A percentile compares a stretch with the other conserved stretches of the same genome.
Conservation (phyloP, 2,329 filamentous ascomycete genomes). For the Xylaria sp. region DNA sequence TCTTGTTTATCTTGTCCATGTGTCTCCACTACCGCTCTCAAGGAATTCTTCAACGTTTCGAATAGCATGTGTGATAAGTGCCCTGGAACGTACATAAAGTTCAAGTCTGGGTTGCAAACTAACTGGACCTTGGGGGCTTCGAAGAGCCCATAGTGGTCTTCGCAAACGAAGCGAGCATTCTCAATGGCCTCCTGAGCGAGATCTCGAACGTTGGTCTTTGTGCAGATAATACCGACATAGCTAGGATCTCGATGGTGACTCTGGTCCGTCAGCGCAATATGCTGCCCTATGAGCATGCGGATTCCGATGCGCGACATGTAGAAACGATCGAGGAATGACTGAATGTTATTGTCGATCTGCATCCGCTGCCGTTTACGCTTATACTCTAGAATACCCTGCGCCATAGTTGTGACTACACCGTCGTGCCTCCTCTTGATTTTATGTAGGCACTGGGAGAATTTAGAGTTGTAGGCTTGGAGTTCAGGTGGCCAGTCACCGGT, state of each 20-base stretch:
- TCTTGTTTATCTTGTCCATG: slow-evolving; percentile 95
- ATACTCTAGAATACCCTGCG: slow-evolving; percentile 97
- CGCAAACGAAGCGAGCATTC: slow-evolving; percentile 98
- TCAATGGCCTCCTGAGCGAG: slow-evolving; percentile 97
- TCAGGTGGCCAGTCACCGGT: slow-evolving; percentile 91
- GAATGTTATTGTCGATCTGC: slow-evolving; percentile 98
- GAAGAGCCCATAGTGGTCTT: slow-evolving; percentile 97
- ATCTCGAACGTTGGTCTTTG: slow-evolving; percentile 95
- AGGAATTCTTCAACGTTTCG: slow-evolving; percentile 97
- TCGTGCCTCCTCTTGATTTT: slow-evolving; percentile 97
- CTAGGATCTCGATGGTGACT: slow-evolving; percentile 87
- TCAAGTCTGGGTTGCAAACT: slow-evolving; percentile 90
- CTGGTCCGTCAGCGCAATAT: slow-evolving; percentile 96
- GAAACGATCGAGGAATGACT: slow-evolving; percentile 97
- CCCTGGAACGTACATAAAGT: slow-evolving; percentile 99
- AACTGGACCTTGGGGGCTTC: slow-evolving; percentile 97
- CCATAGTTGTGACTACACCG: slow-evolving; percentile 96
- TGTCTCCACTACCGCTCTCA: slow-evolving; percentile 94
- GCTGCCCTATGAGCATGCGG: slow-evolving; percentile 98
- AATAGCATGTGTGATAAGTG: slow-evolving; percentile 99
- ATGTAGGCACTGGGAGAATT: slow-evolving; percentile 87
- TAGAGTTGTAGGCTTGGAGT: slow-evolving; percentile 91
- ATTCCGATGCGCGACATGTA: slow-evolving; percentile 99
- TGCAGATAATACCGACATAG: slow-evolving; percentile 99
- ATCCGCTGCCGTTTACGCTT: slow-evolving; percentile 95